Base-by-base conservation (phyloP, 164 flowering plant species). In the Macadamia integrifolia region DNA sequence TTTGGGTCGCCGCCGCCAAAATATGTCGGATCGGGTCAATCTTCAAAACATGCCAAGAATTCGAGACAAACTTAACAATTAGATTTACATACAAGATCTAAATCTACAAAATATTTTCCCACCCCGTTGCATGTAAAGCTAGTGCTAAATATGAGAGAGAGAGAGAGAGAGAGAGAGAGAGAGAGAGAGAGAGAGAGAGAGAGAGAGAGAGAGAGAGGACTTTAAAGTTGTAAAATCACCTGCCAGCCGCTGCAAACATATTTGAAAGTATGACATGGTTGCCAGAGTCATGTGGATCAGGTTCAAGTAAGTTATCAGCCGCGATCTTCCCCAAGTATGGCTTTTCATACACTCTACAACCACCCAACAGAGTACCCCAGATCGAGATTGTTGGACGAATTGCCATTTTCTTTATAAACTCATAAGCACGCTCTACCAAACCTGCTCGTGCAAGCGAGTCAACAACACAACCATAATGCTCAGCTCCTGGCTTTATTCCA, bases 401-500 rank as follows among this genome's bases (percentile, higher is more conserved):
- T 6, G 92, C 85, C 92, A 92, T 88, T 70, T 66, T 68, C 69
- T 69, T 77, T 15, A 92, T 79, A 60, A 88, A 81, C 50, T 86
- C 77, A 61, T 88, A 84, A 0, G 96, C 98, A 9, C 72, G 78
- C 23, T 87, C 92, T 6, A 92, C 84, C 86, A 72, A 74, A 52
- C 98, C 98, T 32, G 98, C 91, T 46, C 88, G 77, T 2, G 89
- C 94, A 13, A 92, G 71, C 85, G 90, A 67, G 79, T 92, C 98
- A 68, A 88, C 98, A n/a, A 90, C 75, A 74, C 98, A 92, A 5
- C 90, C 91, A 80, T 87, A 87, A 79, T 92, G 98, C 80, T 92
- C 96, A 12, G 80, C 69, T 58, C 88, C 84, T 5, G 98, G 92
- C 63, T 81, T 83, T 52, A 91, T 78, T 28, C 89, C 86, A 67